phyloP scores from a whole-genome alignment of 805 yeast genomes.

The Candida methanosorbosa region DNA sequence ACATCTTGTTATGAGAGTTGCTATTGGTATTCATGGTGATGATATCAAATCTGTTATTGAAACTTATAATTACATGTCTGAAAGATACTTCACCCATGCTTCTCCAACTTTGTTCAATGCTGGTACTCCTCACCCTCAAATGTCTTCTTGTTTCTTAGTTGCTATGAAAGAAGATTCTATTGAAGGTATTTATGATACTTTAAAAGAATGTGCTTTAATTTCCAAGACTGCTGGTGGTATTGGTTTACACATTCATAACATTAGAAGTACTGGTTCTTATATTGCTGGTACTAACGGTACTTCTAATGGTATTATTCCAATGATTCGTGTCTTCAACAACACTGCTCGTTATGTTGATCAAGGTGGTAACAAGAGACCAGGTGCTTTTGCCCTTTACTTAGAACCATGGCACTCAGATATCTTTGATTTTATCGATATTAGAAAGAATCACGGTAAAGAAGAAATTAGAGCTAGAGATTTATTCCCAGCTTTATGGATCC shows the following conservation, averaged over 20 bases:
- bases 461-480: constrained; percentile 56
- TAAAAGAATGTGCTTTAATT: constrained; percentile 53
- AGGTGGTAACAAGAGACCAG: constrained; percentile 61
- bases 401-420: constrained; percentile 62
- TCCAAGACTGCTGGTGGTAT: constrained; percentile 59
- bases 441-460: constrained; percentile 58
- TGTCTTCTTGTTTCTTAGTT: constrained; percentile 56
- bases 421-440: constrained; percentile 48
- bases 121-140: constrained; percentile 51
- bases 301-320: constrained; percentile 53
- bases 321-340: constrained; percentile 55
- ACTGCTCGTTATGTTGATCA: constrained; percentile 59
- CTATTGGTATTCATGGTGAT: constrained; percentile 51
- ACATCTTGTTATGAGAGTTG: constrained; percentile 53
- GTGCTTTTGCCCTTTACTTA: constrained; percentile 51
- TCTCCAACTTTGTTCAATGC: constrained; percentile 57
- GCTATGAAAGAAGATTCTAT: constrained; percentile 59
- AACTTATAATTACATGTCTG: constrained; percentile 51
- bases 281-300: constrained; percentile 59
- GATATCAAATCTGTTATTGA: constrained; percentile 45
- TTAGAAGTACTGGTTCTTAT: constrained; percentile 50
- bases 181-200: constrained; percentile 54
- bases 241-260: constrained; percentile 53
- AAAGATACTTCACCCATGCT: constrained; percentile 50
- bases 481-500: constrained; percentile 57